Percentiles rank a stretch among this genome's conserved stretches.
Evolutionary conservation across 345 rosid species (phyloP).

Genomic region (Syzygium grande): DNA sequence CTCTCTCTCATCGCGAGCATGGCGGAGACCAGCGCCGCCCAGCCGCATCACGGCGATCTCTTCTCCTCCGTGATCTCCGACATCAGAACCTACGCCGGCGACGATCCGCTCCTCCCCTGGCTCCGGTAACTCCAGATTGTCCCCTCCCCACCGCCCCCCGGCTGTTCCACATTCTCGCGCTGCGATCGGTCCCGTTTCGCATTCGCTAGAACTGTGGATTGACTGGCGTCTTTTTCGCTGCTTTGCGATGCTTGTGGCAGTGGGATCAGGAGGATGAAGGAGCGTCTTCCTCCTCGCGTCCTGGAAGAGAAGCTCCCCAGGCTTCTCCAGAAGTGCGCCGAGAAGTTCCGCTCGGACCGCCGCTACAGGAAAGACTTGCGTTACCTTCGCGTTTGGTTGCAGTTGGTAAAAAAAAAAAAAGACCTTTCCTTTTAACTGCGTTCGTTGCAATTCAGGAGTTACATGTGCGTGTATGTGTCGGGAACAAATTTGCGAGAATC

Average conservation of each 20-base stretch:
- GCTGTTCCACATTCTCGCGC: not conserved
- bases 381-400: conserved; percentile 85
- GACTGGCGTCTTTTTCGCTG: not conserved
- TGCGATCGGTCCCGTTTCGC: not conserved
- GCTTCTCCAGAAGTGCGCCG: conserved; percentile 74
- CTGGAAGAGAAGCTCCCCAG: conserved; percentile 80
- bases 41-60: conserved; percentile 26
- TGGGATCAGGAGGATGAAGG: conserved; percentile 73
- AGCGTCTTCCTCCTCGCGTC: conserved; percentile 34
- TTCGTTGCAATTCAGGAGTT: too few relatives aligned
- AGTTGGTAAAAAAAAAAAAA: conserved; percentile 37
- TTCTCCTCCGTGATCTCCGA: conserved; percentile 68
- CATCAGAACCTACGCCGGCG: conserved; percentile 73
- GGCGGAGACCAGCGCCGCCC: not conserved
- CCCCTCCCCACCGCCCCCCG: not conserved
- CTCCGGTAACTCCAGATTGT: conserved; percentile 43
- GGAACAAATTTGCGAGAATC: not conserved
- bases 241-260: not conserved
- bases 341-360: conserved; percentile 62
- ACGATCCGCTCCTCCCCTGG: conserved; percentile 89
- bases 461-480: not conserved
- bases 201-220: not conserved
- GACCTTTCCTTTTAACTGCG: not conserved
- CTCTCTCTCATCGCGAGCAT: not conserved
- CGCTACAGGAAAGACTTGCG: conserved; percentile 75